Conservation (phyloP, 1,284 basidiomycete genomes). For the Ceratobasidium sp. region DNA sequence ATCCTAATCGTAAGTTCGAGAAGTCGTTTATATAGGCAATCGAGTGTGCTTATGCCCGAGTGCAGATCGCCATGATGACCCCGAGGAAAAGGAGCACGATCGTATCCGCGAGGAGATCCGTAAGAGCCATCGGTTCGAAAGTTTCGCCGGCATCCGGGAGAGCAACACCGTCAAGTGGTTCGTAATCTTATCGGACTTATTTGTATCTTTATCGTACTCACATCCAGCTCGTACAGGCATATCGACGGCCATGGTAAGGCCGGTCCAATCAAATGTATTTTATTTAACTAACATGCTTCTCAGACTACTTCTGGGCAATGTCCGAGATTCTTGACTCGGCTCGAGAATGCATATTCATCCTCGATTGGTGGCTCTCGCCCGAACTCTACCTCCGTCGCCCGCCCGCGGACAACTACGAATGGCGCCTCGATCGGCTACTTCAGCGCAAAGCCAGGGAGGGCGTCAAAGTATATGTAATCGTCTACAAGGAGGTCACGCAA, state of each 20-base stretch:
- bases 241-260: slow-evolving; percentile 42
- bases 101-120: slow-evolving; percentile 77
- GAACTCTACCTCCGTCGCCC: slow-evolving; percentile 93
- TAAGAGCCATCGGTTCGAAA: slow-evolving; percentile 82
- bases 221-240: neutral
- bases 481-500: slow-evolving; percentile 93
- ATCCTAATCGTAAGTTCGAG: slow-evolving; percentile 67
- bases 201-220: slow-evolving; percentile 50
- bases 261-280: neutral
- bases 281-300: neutral
- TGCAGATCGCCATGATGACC: slow-evolving; percentile 77
- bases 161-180: slow-evolving; percentile 89
- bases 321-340: slow-evolving; percentile 88
- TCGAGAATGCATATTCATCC: slow-evolving; percentile 78
- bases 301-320: slow-evolving; percentile 91
- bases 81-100: slow-evolving; percentile 76
- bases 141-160: slow-evolving; percentile 79
- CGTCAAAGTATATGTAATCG: slow-evolving; percentile 88
- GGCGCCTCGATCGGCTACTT: slow-evolving; percentile 86
- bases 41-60: slow-evolving; percentile 58
- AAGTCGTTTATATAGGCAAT: neutral
- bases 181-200: slow-evolving; percentile 55
- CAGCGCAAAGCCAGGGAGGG: slow-evolving; percentile 90
- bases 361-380: slow-evolving; percentile 93
- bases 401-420: slow-evolving; percentile 83